Evolutionary conservation across 768 basidiomycete genomes (phyloP).

Genomic region (Chalciporus chontae): DNA sequence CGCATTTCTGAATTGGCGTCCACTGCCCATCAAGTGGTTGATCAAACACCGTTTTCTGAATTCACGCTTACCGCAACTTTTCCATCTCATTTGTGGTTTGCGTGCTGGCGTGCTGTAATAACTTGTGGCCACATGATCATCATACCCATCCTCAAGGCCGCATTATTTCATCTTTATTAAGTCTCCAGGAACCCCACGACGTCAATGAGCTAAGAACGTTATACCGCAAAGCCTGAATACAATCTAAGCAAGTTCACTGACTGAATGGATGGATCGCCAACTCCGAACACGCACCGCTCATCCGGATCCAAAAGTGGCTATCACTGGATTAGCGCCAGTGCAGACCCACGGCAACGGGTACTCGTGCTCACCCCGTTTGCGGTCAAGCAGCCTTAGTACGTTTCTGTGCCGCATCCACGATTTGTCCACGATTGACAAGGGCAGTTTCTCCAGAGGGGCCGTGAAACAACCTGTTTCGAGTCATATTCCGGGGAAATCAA

Average conservation of each 20-base stretch:
- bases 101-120: conserved; percentile 20
- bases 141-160: conserved; percentile 7
- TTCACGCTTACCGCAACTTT: conserved; percentile 22
- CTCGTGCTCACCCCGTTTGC: conserved; percentile 21
- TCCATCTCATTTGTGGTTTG: conserved; percentile 7
- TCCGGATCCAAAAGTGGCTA: conserved; percentile 17
- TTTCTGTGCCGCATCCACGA: conserved; percentile 19
- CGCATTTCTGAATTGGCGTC: conserved; percentile 16
- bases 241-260: conserved; percentile 12
- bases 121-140: not conserved
- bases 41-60: not conserved
- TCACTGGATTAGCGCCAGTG: conserved; percentile 8
- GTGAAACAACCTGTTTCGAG: conserved; percentile 13
- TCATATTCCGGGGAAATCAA: conserved; percentile 9
- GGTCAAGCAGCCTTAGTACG: conserved; percentile 18
- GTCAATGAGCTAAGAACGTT: conserved; percentile 21
- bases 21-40: conserved; percentile 11
- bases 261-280: conserved; percentile 8
- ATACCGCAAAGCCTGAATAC: not conserved
- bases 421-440: conserved; percentile 11
- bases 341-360: not conserved
- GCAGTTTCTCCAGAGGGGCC: conserved; percentile 5
- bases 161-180: not conserved
- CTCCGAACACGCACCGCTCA: not conserved
- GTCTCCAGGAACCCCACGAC: not conserved